phyloP scores from a whole-genome alignment of 2,329 filamentous ascomycete species.

The Cytospora chrysosperma region DNA sequence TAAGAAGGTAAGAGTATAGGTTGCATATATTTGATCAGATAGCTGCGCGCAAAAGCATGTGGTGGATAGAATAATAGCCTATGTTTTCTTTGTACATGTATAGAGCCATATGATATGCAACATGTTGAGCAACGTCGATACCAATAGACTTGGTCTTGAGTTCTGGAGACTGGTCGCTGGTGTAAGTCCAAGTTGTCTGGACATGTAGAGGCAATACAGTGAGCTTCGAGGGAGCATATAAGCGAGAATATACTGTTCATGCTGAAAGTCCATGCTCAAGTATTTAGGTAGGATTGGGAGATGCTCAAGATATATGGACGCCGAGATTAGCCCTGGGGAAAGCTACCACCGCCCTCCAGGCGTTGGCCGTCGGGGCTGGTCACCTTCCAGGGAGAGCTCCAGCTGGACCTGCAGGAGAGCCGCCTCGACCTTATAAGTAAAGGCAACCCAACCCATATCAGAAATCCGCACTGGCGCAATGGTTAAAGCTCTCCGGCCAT shows the following conservation, averaged over 20 bases:
- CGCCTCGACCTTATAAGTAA: not conserved
- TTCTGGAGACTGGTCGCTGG: too few species aligned
- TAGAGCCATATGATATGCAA: too few species aligned
- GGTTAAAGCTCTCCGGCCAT: not conserved
- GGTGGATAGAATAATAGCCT: too few species aligned
- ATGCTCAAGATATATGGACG: not conserved
- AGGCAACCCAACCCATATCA: not conserved
- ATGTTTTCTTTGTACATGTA: too few species aligned
- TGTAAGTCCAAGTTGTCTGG: too few species aligned
- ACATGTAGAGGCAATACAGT: too few species aligned
- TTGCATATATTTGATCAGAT: too few species aligned
- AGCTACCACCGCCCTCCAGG: not conserved
- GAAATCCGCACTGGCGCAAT: not conserved
- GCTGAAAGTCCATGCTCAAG: not conserved
- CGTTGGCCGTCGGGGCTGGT: not conserved
- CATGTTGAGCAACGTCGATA: too few species aligned
- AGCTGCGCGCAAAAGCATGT: too few species aligned
- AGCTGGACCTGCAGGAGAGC: not conserved
- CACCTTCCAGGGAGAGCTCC: not conserved
- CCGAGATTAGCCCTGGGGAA: not conserved
- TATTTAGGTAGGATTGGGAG: too few species aligned
- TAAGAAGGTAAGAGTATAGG: too few species aligned
- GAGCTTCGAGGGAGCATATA: not conserved
- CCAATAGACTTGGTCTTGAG: too few species aligned
- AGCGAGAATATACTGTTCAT: not conserved